These are phyloP conservation scores for Blepharisma undulans DNA, from an alignment of 169 alveolate species.

Conservation along the genomic window DNA sequence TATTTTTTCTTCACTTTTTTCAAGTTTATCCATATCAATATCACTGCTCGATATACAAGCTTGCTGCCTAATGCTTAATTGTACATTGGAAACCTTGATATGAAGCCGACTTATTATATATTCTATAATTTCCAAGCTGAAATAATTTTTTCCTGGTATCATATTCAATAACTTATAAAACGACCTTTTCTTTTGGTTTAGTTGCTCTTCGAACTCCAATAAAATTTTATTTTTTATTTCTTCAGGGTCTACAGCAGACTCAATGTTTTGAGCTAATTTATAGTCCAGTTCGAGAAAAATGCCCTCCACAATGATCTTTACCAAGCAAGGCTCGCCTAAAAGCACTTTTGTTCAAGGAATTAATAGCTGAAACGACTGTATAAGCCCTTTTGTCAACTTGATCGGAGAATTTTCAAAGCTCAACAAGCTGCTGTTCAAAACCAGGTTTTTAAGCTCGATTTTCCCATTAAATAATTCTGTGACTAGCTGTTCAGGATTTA, in stretches of 20 bases:
- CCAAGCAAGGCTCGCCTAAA: background rate
- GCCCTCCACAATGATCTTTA: background rate
- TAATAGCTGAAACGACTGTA: background rate
- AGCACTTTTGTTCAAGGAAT: slow-evolving; percentile 23
- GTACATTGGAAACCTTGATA: background rate
- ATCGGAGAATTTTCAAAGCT: background rate
- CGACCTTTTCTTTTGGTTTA: background rate
- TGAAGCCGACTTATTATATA: slow-evolving; percentile 14
- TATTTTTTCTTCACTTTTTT: background rate
- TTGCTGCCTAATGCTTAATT: background rate
- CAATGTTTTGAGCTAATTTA: background rate
- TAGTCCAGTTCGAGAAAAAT: background rate
- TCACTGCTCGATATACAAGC: background rate
- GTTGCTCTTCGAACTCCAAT: background rate
- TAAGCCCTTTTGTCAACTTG: background rate
- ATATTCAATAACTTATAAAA: background rate
- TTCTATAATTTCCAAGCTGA: slow-evolving; percentile 8
- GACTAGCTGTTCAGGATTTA: slow-evolving; percentile 18
- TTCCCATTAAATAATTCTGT: background rate
- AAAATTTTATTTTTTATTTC: slow-evolving; percentile 18
- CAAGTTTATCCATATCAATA: background rate
- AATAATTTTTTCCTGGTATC: background rate
- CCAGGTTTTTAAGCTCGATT: background rate
- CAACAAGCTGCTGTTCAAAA: background rate
- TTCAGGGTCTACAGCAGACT: background rate